Evolutionary conservation across 1,284 basidiomycete species (phyloP).

Genomic region (Fomitopsis schrenkii): DNA sequence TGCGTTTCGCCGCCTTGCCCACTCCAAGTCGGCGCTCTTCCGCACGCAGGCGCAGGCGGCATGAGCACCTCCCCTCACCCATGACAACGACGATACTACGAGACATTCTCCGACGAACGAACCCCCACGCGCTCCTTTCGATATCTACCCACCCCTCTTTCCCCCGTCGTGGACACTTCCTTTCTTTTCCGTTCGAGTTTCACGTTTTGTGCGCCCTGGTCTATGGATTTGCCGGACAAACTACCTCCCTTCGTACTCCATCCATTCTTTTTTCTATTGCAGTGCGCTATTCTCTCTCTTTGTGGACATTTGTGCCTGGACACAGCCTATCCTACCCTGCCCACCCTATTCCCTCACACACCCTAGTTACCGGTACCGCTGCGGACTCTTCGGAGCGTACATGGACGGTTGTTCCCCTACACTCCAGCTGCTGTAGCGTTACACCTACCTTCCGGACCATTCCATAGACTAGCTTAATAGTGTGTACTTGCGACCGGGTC

Average conservation of each 20-base stretch:
- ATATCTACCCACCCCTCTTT: conserved; percentile 6
- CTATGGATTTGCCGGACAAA: conserved; percentile 21
- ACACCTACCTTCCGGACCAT: background rate
- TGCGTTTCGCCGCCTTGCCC: conserved; percentile 33
- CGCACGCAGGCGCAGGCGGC: conserved; percentile 22
- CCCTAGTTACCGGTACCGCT: background rate
- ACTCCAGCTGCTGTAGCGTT: background rate
- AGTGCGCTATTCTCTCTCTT: conserved; percentile 11
- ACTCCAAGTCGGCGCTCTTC: conserved; percentile 43
- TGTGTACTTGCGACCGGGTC: background rate
- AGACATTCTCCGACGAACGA: conserved; percentile 10
- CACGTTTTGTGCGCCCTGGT: conserved; percentile 6
- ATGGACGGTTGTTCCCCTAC: background rate
- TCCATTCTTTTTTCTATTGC: conserved; percentile 7
- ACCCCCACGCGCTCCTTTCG: conserved; percentile 6
- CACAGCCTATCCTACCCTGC: background rate
- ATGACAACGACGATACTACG: conserved; percentile 11
- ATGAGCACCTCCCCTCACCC: background rate
- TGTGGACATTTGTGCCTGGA: background rate
- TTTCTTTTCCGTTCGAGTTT: conserved; percentile 11
- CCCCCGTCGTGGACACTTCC: conserved; percentile 12
- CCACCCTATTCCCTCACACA: background rate
- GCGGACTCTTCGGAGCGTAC: background rate
- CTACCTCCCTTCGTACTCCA: conserved; percentile 14
- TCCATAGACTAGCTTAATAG: conserved; percentile 1